These are phyloP conservation scores for Mrakia hoshinonis DNA, from an alignment of 768 basidiomycete species.

Conservation along the genomic window DNA sequence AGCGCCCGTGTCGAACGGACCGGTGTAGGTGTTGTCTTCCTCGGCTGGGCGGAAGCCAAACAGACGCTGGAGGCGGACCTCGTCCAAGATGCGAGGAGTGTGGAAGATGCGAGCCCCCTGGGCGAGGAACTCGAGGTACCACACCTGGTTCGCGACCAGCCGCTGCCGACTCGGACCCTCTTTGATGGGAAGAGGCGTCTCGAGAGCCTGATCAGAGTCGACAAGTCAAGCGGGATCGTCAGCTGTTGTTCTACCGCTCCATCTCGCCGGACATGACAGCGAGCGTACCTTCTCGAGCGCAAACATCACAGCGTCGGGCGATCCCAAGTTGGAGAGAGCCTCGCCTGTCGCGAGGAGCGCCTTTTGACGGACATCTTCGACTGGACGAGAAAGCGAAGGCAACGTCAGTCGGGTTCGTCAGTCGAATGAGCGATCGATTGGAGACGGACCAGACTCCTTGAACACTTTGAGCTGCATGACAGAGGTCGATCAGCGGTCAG, in stretches of 20 bases:
- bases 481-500: neutral
- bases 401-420: neutral
- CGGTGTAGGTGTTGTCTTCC: neutral
- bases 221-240: neutral
- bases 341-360: neutral
- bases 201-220: neutral
- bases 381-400: neutral
- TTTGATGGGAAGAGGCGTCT: neutral
- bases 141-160: neutral
- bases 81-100: neutral
- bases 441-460: neutral
- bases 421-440: neutral
- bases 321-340: neutral
- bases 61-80: neutral
- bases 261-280: neutral
- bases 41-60: conserved; percentile 1
- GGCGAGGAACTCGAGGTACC: neutral
- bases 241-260: neutral
- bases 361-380: neutral
- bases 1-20: neutral
- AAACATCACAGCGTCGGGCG: neutral
- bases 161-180: neutral
- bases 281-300: neutral
- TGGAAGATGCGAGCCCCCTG: neutral
- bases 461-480: neutral